These are phyloP conservation scores for Fraxinus cuspidata DNA, from an alignment of 257 asterid species.

Conservation along the genomic window DNA sequence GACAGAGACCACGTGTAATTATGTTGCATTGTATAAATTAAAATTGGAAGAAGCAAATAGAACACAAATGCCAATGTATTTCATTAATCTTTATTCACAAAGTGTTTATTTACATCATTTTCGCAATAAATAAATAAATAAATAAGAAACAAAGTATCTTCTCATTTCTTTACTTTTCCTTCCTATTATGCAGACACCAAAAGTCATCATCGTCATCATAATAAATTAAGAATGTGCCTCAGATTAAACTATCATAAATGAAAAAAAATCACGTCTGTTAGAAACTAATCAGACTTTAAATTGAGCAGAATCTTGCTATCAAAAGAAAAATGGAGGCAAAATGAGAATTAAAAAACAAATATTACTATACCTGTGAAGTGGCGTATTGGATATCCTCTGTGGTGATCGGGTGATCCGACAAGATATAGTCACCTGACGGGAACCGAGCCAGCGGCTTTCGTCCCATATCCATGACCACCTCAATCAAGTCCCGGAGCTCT, in stretches of 20 bases:
- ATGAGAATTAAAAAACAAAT: neutral
- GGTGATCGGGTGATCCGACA: slow-evolving; percentile 71
- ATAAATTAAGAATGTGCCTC: neutral
- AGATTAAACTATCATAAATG: neutral
- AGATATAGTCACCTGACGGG: slow-evolving; percentile 83
- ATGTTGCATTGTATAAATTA: neutral
- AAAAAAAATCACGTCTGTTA: too few relatives aligned
- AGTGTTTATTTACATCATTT: neutral
- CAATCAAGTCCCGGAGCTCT: slow-evolving; percentile 74
- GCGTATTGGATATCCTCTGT: slow-evolving; percentile 70
- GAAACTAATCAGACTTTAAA: neutral
- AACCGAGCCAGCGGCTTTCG: slow-evolving; percentile 92
- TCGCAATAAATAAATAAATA: too few relatives aligned
- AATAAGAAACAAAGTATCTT: neutral
- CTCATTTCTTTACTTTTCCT: neutral
- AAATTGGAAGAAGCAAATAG: neutral
- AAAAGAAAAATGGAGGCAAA: neutral
- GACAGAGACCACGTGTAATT: neutral
- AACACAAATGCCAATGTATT: neutral
- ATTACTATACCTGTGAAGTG: slow-evolving; percentile 56
- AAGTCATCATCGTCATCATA: neutral
- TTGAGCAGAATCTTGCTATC: neutral
- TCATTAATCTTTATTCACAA: neutral
- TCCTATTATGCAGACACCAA: neutral
- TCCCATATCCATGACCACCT: slow-evolving; percentile 95